phyloP scores from a whole-genome alignment of 495 filamentous ascomycete genomes.

The Astrocystis sublimbata region DNA sequence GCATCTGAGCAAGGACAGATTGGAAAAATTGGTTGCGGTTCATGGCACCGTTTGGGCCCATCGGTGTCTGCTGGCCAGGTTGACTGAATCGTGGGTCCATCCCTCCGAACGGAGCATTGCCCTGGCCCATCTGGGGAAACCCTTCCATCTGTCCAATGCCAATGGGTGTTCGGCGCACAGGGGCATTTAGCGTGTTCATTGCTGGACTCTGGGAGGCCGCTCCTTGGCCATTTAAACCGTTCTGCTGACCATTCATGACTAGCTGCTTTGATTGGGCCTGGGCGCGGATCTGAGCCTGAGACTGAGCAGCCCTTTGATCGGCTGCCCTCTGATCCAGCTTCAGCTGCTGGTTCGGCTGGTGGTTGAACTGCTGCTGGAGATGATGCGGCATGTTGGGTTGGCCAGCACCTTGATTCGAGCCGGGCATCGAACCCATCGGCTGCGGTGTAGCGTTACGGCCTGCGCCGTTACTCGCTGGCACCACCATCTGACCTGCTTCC shows the following conservation, averaged over 20 bases:
- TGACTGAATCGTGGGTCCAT: slow-evolving; percentile 49
- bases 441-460: slow-evolving; percentile 44
- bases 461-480: slow-evolving; percentile 49
- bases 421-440: slow-evolving; percentile 41
- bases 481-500: slow-evolving; percentile 52
- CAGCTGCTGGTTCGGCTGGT: slow-evolving; percentile 40
- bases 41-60: slow-evolving; percentile 27
- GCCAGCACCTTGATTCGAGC: slow-evolving; percentile 35
- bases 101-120: slow-evolving; percentile 37
- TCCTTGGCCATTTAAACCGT: slow-evolving; percentile 42
- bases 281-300: slow-evolving; percentile 40
- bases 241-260: slow-evolving; percentile 54
- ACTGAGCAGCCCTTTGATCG: slow-evolving; percentile 38
- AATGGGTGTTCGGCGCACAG: slow-evolving; percentile 46
- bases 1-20: slow-evolving; percentile 37
- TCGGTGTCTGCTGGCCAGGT: slow-evolving; percentile 34
- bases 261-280: slow-evolving; percentile 42
- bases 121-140: slow-evolving; percentile 36
- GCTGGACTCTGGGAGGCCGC: slow-evolving; percentile 53
- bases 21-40: slow-evolving; percentile 39
- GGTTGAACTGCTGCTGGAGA: slow-evolving; percentile 38
- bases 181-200: slow-evolving; percentile 52
- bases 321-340: slow-evolving; percentile 43
- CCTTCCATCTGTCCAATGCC: slow-evolving; percentile 40
- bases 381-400: slow-evolving; percentile 40